Conservation (phyloP, 345 rosid species). For the Crucihimalaya himalaica region DNA sequence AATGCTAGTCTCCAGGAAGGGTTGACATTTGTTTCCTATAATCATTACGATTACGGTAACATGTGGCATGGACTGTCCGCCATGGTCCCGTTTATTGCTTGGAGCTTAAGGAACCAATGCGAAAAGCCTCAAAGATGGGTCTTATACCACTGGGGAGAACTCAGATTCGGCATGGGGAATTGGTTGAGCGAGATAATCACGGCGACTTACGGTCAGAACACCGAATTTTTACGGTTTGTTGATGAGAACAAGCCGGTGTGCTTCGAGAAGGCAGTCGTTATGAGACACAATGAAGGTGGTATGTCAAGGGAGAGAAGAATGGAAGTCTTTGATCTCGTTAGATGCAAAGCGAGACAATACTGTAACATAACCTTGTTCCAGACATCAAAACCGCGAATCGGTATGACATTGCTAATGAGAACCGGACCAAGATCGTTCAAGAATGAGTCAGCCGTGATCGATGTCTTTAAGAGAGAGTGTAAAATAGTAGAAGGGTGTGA, state of each 20-base stretch:
- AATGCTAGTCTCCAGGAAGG: slow-evolving; percentile 58
- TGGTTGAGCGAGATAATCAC: slow-evolving; percentile 51
- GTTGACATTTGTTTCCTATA: slow-evolving; percentile 66
- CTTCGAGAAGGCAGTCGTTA: slow-evolving; percentile 73
- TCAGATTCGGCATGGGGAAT: slow-evolving; percentile 51
- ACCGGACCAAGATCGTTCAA: slow-evolving; percentile 71
- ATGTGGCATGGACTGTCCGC: slow-evolving; percentile 74
- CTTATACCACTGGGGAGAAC: slow-evolving; percentile 74
- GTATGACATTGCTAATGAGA: slow-evolving; percentile 73
- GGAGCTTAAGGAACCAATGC: slow-evolving; percentile 59
- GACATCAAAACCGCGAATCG: slow-evolving; percentile 37
- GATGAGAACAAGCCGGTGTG: slow-evolving; percentile 49
- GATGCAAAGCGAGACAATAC: slow-evolving; percentile 58
- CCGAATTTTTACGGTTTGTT: slow-evolving; percentile 42
- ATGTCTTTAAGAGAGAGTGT: slow-evolving; percentile 59
- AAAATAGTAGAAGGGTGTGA: slow-evolving; percentile 53
- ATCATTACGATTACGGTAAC: slow-evolving; percentile 64
- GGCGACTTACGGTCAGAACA: slow-evolving; percentile 49
- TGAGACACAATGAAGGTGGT: slow-evolving; percentile 82
- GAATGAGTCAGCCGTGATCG: slow-evolving; percentile 53
- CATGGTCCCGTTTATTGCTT: slow-evolving; percentile 58
- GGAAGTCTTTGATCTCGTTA: slow-evolving; percentile 59
- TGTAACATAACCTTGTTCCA: slow-evolving; percentile 48
- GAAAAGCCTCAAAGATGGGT: slow-evolving; percentile 59
- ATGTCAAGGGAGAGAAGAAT: slow-evolving; percentile 67